Percentiles rank a stretch among this genome's conserved stretches.
phyloP scores from a whole-genome alignment of 2,329 filamentous ascomycete genomes.

The Aciculosporium take region DNA sequence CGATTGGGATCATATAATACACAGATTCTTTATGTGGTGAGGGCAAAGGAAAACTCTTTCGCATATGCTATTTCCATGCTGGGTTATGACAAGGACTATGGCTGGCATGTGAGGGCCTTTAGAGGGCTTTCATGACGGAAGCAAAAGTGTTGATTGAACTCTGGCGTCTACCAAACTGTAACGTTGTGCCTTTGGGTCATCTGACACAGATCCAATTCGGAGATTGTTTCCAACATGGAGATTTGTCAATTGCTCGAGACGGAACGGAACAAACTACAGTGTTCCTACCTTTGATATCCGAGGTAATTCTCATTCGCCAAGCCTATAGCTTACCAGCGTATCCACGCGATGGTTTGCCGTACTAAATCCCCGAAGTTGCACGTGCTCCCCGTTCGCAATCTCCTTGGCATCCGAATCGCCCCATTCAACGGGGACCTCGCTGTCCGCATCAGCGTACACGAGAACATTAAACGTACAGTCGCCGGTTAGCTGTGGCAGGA shows the following conservation, averaged over 20 bases:
- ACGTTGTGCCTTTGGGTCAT: neutral
- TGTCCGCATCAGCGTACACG: slow-evolving; percentile 93
- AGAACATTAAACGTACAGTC: slow-evolving; percentile 98
- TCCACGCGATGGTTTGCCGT: slow-evolving; percentile 90
- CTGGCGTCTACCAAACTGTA: neutral
- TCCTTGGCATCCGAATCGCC: slow-evolving; percentile 97
- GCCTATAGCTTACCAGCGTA: slow-evolving; percentile 84
- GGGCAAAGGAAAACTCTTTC: neutral
- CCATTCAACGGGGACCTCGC: slow-evolving; percentile 95
- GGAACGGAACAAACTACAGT: neutral
- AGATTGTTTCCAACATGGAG: neutral
- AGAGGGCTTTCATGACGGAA: neutral
- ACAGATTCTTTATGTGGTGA: neutral
- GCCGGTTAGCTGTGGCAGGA: slow-evolving; percentile 74
- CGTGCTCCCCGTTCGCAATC: slow-evolving; percentile 85
- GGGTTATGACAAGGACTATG: neutral
- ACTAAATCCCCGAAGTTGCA: slow-evolving; percentile 90
- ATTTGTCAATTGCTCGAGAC: neutral
- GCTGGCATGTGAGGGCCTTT: neutral
- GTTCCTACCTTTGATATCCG: too few species aligned
- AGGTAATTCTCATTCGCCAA: slow-evolving; percentile 25
- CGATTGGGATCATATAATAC: neutral
- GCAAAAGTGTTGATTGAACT: neutral
- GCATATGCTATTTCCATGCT: neutral
- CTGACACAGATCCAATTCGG: neutral